These are phyloP conservation scores for Aspergillus coremiiformis DNA, from an alignment of 495 filamentous ascomycete species.

Conservation along the genomic window DNA sequence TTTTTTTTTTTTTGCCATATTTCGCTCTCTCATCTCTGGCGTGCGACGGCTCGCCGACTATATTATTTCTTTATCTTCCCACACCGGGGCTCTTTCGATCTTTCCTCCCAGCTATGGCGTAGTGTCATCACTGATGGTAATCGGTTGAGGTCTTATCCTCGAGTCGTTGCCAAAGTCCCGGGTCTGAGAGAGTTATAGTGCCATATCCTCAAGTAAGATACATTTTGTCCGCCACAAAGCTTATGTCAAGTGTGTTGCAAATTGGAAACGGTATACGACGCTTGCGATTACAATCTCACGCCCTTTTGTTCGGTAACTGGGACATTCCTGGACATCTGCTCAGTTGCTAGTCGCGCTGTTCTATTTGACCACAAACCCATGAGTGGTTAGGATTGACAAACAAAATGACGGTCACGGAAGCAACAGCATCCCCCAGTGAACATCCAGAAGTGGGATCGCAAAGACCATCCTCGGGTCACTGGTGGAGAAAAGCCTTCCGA, in stretches of 20 bases:
- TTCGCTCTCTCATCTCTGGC: background rate
- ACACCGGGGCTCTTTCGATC: too few species aligned
- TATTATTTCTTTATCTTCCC: background rate
- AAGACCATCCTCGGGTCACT: background rate
- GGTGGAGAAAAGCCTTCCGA: constrained; percentile 4
- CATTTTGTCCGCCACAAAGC: background rate
- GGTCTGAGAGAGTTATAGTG: background rate
- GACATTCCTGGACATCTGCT: too few species aligned
- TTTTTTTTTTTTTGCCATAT: background rate
- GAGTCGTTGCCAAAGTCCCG: background rate
- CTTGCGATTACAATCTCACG: too few species aligned
- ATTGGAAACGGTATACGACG: background rate
- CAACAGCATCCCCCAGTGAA: background rate
- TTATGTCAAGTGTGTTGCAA: background rate
- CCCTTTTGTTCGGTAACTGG: too few species aligned
- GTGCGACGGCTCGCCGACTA: background rate
- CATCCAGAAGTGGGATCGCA: background rate
- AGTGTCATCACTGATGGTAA: background rate
- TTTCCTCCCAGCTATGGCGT: background rate
- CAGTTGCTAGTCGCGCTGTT: background rate
- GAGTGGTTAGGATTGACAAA: background rate
- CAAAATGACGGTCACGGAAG: background rate
- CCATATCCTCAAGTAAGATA: background rate
- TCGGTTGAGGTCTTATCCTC: background rate
- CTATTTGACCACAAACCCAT: background rate